A percentile compares a stretch with the other conserved stretches of the same genome.
phyloP scores from a whole-genome alignment of 1,284 basidiomycete genomes.

The Amylostereum areolatum region DNA sequence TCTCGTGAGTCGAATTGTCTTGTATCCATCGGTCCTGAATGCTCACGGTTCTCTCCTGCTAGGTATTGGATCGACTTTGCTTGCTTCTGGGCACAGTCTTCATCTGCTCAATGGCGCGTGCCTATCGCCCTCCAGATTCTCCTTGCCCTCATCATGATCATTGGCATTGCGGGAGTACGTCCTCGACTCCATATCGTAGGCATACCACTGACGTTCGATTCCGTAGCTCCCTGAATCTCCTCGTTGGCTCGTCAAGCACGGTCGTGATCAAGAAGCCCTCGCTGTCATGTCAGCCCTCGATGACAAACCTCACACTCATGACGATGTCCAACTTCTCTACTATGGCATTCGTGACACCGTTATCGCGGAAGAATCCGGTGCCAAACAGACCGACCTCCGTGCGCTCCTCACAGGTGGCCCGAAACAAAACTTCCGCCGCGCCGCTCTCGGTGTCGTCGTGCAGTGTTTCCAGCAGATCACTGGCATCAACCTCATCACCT shows the following conservation, averaged over 20 bases:
- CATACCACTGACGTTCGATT: not conserved
- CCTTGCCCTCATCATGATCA: constrained; percentile 56
- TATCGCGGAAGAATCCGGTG: constrained; percentile 27
- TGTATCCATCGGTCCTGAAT: constrained; percentile 1
- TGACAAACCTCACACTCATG: constrained; percentile 45
- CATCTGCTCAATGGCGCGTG: constrained; percentile 63
- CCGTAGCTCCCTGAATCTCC: constrained; percentile 63
- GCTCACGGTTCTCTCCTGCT: not conserved
- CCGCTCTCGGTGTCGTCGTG: constrained; percentile 49
- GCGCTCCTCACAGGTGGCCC: constrained; percentile 57
- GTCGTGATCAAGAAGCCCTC: constrained; percentile 54
- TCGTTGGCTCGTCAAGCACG: constrained; percentile 56
- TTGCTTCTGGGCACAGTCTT: constrained; percentile 42
- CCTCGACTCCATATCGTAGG: not conserved
- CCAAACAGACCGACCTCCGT: constrained; percentile 27
- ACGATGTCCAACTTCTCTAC: constrained; percentile 47
- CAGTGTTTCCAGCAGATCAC: constrained; percentile 72
- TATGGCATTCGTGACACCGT: constrained; percentile 51
- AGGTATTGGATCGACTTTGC: constrained; percentile 58
- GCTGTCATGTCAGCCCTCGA: constrained; percentile 61
- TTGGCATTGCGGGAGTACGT: constrained; percentile 49
- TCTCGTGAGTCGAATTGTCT: constrained; percentile 40
- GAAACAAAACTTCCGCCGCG: constrained; percentile 60
- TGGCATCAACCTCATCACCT: constrained; percentile 62
- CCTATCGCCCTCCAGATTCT: constrained; percentile 64